phyloP scores from a whole-genome alignment of 768 basidiomycete genomes.

The Kwoniella pini region DNA sequence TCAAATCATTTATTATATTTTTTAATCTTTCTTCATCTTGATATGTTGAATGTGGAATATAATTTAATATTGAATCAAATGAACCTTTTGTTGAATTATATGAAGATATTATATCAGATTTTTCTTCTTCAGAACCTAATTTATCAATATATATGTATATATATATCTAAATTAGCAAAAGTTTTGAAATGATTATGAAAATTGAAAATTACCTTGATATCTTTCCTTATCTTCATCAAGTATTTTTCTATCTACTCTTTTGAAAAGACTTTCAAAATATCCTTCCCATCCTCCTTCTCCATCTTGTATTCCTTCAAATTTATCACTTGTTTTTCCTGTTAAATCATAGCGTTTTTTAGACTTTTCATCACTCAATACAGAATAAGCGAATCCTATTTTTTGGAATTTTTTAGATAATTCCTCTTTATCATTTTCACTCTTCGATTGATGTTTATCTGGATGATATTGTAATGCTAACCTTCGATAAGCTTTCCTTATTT shows the following conservation, averaged over 20 bases:
- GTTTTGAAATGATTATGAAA: no score
- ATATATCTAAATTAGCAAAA: no score
- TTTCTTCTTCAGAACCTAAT: conserved; percentile 86
- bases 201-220: conserved; percentile 72
- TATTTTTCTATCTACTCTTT: conserved; percentile 77
- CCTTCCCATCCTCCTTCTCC: conserved; percentile 91
- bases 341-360: conserved; percentile 71
- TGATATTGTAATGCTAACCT: conserved; percentile 77
- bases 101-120: conserved; percentile 71
- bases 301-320: conserved; percentile 58
- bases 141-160: no score
- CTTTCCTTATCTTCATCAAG: conserved; percentile 90
- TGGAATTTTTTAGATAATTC: conserved; percentile 79
- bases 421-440: conserved; percentile 64
- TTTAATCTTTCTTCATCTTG: conserved; percentile 87
- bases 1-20: conserved; percentile 65
- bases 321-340: conserved; percentile 83
- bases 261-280: conserved; percentile 89
- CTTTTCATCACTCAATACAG: conserved; percentile 77
- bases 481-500: conserved; percentile 82
- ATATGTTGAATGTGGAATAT: conserved; percentile 79
- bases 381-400: conserved; percentile 84
- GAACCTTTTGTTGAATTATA: conserved; percentile 73
- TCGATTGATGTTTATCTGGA: conserved; percentile 79
- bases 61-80: conserved; percentile 76